phyloP scores from a whole-genome alignment of 2,329 filamentous ascomycete genomes.

The Conoideocrella luteorostrata region DNA sequence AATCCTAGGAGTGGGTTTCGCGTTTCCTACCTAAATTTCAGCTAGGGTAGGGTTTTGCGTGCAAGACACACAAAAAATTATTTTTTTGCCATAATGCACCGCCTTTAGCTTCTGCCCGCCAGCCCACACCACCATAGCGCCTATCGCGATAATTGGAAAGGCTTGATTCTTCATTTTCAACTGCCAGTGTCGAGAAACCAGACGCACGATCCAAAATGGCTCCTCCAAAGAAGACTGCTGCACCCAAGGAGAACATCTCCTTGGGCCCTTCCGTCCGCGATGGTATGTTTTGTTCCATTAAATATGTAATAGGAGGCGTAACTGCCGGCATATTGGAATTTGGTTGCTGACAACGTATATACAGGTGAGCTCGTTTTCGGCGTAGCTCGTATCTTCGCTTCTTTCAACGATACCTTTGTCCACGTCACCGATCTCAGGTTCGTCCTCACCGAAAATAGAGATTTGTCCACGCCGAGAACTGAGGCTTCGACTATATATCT shows the following conservation, averaged over 20 bases:
- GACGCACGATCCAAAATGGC: conserved; percentile 60
- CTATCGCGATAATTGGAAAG: conserved; percentile 20
- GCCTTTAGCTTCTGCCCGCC: conserved; percentile 19
- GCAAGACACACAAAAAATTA: conserved; percentile 17
- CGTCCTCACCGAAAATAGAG: conserved; percentile 37
- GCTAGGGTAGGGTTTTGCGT: conserved; percentile 28
- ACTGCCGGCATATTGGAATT: neutral
- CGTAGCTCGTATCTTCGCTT: conserved; percentile 94
- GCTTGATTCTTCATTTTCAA: conserved; percentile 24
- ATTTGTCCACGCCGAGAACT: too few relatives aligned
- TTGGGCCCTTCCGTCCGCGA: conserved; percentile 95
- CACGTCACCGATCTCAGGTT: conserved; percentile 99
- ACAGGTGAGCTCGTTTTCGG: conserved; percentile 94
- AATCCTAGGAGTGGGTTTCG: neutral
- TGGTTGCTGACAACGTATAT: conserved; percentile 12
- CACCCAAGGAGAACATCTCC: conserved; percentile 95
- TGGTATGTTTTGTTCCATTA: conserved; percentile 49
- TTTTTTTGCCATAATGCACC: conserved; percentile 33
- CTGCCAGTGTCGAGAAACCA: conserved; percentile 29
- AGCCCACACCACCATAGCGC: conserved; percentile 18
- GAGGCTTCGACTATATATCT: too few relatives aligned
- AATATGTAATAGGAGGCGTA: neutral
- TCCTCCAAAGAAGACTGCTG: conserved; percentile 86
- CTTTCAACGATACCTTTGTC: conserved; percentile 90
- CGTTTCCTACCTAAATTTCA: neutral